A percentile compares a stretch with the other conserved stretches of the same genome.
Conservation (phyloP, 495 filamentous ascomycete genomes). For the Aspergillus steynii region DNA sequence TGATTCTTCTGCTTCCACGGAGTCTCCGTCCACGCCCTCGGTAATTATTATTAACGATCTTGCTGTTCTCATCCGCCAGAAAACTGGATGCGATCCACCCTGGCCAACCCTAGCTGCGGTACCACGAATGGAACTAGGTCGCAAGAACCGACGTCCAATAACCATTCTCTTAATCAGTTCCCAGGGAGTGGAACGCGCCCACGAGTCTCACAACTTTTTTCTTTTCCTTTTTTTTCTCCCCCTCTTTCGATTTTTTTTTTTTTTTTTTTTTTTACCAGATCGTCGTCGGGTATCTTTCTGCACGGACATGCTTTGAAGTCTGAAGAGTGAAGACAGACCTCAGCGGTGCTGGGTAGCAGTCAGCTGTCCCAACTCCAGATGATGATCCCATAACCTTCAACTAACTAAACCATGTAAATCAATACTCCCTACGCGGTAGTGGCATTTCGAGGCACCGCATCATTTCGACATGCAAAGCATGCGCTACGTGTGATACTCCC, state of each 20-base stretch:
- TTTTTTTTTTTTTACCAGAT: slow-evolving; percentile 5
- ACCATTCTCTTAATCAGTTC: background rate
- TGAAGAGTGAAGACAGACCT: background rate
- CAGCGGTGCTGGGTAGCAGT: background rate
- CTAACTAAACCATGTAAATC: background rate
- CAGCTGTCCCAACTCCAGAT: no score
- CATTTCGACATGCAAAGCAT: background rate
- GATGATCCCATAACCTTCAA: background rate
- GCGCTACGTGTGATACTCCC: background rate
- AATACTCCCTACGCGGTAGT: background rate
- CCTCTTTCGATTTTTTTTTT: slow-evolving; percentile 1
- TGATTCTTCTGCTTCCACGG: no score
- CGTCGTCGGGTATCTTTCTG: slow-evolving; percentile 1
- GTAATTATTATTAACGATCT: background rate
- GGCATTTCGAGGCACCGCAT: background rate
- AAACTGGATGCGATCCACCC: background rate
- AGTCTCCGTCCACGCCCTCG: background rate
- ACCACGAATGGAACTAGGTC: background rate
- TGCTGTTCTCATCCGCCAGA: background rate
- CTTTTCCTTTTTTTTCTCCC: no score
- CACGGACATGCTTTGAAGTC: background rate
- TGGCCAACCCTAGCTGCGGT: background rate
- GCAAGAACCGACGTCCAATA: background rate
- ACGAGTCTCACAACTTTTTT: background rate
- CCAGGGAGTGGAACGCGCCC: background rate